phyloP scores from a whole-genome alignment of 2,329 filamentous ascomycete species.

The Arachnomyces sp. region DNA sequence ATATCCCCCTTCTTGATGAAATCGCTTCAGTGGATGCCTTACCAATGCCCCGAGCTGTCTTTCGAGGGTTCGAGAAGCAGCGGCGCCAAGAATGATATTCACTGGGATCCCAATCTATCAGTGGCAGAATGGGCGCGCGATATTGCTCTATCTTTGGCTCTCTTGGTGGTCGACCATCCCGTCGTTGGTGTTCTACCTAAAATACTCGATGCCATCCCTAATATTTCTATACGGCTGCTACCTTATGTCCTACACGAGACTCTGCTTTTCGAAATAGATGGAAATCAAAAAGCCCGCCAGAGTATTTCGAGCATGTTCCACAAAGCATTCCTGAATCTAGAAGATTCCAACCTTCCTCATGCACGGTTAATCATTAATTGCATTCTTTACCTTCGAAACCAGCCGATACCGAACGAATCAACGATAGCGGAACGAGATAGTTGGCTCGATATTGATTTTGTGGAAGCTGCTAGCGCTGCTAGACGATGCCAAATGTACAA shows the following conservation, averaged over 20 bases:
- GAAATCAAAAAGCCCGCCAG: constrained; percentile 52
- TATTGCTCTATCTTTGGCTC: constrained; percentile 46
- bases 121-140: constrained; percentile 28
- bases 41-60: constrained; percentile 29
- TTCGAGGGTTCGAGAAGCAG: constrained; percentile 16
- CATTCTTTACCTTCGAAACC: constrained; percentile 81
- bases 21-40: constrained; percentile 36
- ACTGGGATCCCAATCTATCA: constrained; percentile 16
- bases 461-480: constrained; percentile 63
- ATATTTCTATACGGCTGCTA: constrained; percentile 66
- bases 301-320: constrained; percentile 59
- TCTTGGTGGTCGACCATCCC: constrained; percentile 53
- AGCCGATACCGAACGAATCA: constrained; percentile 63
- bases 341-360: constrained; percentile 48
- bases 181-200: constrained; percentile 62
- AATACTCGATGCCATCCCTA: constrained; percentile 57
- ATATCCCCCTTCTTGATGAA: constrained; percentile 32
- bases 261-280: constrained; percentile 60
- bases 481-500: constrained; percentile 77
- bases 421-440: constrained; percentile 70
- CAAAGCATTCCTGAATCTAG: constrained; percentile 51
- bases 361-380: constrained; percentile 67
- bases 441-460: constrained; percentile 81
- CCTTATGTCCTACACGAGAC: constrained; percentile 81
- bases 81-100: constrained; percentile 9